Conservation (phyloP, 2,329 filamentous ascomycete species). For the Sporothrix euskadiensis region DNA sequence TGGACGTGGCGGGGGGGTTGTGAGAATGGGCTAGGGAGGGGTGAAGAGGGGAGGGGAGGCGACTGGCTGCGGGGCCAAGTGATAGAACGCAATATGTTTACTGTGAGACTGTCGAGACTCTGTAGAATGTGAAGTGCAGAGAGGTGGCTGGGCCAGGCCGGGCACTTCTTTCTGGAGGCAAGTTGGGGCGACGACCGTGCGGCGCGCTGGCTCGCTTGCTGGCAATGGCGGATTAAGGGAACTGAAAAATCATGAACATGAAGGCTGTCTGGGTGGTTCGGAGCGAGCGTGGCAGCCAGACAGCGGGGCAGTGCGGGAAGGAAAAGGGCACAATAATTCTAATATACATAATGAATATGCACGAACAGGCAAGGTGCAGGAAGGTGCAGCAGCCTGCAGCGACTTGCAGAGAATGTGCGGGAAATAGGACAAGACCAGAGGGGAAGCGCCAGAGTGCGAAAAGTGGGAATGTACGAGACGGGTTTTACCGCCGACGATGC, state of each 20-base stretch:
- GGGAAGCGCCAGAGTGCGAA: neutral
- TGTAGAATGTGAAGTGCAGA: no score
- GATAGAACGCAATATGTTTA: neutral
- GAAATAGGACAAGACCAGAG: neutral
- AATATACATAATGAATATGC: neutral
- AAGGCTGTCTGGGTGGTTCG: neutral
- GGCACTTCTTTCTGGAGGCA: neutral
- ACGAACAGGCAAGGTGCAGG: slow-evolving; percentile 7
- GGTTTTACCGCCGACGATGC: neutral
- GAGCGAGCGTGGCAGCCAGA: slow-evolving; percentile 11
- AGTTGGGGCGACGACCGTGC: neutral
- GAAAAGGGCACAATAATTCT: neutral
- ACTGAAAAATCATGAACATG: neutral
- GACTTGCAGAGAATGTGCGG: neutral
- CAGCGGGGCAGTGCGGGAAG: slow-evolving; percentile 18
- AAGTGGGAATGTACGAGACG: neutral
- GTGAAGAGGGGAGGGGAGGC: slow-evolving; percentile 23
- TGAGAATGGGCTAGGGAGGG: slow-evolving; percentile 21
- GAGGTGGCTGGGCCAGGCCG: neutral
- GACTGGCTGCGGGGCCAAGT: neutral
- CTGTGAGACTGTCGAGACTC: no score
- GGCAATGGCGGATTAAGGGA: neutral
- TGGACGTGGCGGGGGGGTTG: slow-evolving; percentile 1
- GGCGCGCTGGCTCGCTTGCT: neutral
- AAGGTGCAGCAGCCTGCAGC: slow-evolving; percentile 8